These are phyloP conservation scores for Blastocystis sp. DNA, from an alignment of 352 stramenopile genomes.

Conservation along the genomic window DNA sequence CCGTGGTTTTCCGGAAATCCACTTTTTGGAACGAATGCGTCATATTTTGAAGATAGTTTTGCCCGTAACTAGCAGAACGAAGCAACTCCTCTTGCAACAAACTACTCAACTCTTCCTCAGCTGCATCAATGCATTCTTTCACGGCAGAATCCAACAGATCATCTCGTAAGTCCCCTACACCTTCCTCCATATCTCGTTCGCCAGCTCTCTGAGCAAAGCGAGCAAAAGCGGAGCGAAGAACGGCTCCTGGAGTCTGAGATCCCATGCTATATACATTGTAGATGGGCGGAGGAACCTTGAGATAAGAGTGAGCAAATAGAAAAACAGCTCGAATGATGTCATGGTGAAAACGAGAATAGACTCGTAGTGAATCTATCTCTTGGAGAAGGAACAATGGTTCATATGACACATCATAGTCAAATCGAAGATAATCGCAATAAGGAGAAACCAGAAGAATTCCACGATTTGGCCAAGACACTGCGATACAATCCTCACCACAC, in stretches of 20 bases:
- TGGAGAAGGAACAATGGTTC: conserved; percentile 5
- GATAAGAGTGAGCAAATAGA: background rate
- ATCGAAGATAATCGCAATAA: conserved; percentile 38
- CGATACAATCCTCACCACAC: conserved; percentile 43
- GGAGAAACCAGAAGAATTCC: conserved; percentile 23
- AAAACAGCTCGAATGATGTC: background rate
- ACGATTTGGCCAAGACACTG: background rate
- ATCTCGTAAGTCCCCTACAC: background rate
- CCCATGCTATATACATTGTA: background rate
- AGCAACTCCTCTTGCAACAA: conserved; percentile 34
- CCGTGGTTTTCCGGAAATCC: background rate
- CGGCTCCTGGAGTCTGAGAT: background rate
- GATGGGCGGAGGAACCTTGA: background rate
- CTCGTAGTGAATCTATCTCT: conserved; percentile 10
- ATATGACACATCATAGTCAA: background rate
- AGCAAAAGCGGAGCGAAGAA: background rate
- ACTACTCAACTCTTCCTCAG: background rate
- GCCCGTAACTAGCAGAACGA: background rate
- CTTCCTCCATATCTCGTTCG: background rate
- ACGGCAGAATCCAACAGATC: background rate
- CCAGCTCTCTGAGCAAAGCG: background rate
- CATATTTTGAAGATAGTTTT: background rate
- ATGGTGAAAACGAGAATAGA: background rate
- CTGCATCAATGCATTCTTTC: background rate
- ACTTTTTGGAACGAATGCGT: too few species aligned